phyloP scores from a whole-genome alignment of 1,284 basidiomycete genomes.

The Phellopilus nigrolimitatus region DNA sequence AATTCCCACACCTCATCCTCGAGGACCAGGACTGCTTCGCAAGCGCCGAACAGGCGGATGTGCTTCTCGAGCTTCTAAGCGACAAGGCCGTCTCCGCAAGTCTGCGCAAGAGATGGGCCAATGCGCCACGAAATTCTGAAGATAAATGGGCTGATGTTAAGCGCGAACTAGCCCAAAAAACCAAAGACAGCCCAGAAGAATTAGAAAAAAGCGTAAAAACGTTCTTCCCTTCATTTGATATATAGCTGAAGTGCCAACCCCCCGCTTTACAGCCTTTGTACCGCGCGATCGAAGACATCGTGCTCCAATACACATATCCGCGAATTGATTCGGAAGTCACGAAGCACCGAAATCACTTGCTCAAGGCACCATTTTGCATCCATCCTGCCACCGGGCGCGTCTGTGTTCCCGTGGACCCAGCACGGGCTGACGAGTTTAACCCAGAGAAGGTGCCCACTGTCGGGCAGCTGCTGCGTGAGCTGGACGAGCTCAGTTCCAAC shows the following conservation, averaged over 20 bases:
- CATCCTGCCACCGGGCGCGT: slow-evolving; percentile 96
- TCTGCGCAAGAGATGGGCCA: slow-evolving; percentile 60
- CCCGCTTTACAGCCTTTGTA: background rate
- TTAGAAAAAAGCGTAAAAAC: slow-evolving; percentile 8
- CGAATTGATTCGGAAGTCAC: slow-evolving; percentile 96
- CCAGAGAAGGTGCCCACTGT: slow-evolving; percentile 86
- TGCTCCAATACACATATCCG: slow-evolving; percentile 95
- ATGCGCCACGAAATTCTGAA: slow-evolving; percentile 49
- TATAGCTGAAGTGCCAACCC: background rate
- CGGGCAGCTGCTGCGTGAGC: slow-evolving; percentile 74
- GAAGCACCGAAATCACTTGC: slow-evolving; percentile 95
- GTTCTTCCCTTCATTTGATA: background rate
- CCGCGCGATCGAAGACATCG: slow-evolving; percentile 75
- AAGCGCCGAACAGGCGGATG: slow-evolving; percentile 67
- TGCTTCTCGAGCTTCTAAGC: slow-evolving; percentile 74
- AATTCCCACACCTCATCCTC: slow-evolving; percentile 73
- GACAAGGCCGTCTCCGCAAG: slow-evolving; percentile 44
- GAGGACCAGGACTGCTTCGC: slow-evolving; percentile 86
- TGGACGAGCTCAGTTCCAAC: slow-evolving; percentile 47
- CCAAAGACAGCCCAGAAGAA: slow-evolving; percentile 13
- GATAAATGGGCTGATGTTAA: slow-evolving; percentile 76
- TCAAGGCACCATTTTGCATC: slow-evolving; percentile 96
- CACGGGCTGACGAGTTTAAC: slow-evolving; percentile 77
- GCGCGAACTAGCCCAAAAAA: slow-evolving; percentile 29
- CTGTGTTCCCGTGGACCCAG: slow-evolving; percentile 89